Evolutionary conservation across 495 filamentous ascomycete genomes (phyloP).

Genomic region (Annulohypoxylon nitens): DNA sequence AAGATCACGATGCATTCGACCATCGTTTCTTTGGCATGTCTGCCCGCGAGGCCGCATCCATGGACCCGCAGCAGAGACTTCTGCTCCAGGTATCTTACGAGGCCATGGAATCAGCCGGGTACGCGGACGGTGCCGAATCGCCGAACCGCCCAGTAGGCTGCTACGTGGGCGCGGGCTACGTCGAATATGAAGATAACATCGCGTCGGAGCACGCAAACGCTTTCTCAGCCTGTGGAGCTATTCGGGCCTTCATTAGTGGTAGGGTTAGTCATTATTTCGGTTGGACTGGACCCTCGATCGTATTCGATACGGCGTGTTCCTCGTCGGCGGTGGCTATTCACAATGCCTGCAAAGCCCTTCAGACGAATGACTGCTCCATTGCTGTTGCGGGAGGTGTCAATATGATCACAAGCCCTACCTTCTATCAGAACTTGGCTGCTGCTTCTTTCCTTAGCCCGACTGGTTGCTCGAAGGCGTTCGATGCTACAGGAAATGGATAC

Average conservation of each 20-base stretch:
- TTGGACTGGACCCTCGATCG: constrained; percentile 63
- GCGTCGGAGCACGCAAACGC: constrained; percentile 47
- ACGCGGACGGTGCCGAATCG: constrained; percentile 27
- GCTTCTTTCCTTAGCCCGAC: constrained; percentile 60
- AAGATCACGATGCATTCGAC: constrained; percentile 52
- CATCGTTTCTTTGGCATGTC: constrained; percentile 59
- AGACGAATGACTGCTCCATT: constrained; percentile 54
- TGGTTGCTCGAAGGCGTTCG: constrained; percentile 50
- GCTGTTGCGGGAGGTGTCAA: constrained; percentile 58
- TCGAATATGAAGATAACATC: constrained; percentile 54
- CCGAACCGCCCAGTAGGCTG: constrained; percentile 47
- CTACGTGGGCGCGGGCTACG: constrained; percentile 48
- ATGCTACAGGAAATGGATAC: constrained; percentile 68
- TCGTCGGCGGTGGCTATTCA: constrained; percentile 63
- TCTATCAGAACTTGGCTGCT: constrained; percentile 54
- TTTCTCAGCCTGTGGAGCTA: constrained; percentile 41
- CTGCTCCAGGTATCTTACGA: constrained; percentile 65
- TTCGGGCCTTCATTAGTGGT: constrained; percentile 44
- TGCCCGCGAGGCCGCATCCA: constrained; percentile 60
- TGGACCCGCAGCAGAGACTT: constrained; percentile 67
- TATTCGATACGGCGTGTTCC: constrained; percentile 67
- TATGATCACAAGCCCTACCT: constrained; percentile 42
- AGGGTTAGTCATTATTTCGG: constrained; percentile 61
- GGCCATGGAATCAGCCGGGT: constrained; percentile 52
- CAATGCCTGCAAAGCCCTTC: constrained; percentile 55